Conservation (phyloP, 345 rosid genomes). For the Rhodamnia rubescens region DNA sequence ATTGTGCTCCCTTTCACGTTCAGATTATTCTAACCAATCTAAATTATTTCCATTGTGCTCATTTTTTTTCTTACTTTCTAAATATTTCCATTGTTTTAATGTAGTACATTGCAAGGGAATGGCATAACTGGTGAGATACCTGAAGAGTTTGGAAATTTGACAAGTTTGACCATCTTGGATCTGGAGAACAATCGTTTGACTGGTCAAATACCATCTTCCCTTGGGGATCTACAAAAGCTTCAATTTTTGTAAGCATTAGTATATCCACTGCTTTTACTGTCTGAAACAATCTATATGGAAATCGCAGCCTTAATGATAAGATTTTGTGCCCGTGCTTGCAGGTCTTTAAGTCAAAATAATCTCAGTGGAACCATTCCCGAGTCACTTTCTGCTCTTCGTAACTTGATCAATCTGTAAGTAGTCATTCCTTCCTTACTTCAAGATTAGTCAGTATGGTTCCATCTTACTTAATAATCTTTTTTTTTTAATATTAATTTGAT, state of each 20-base stretch:
- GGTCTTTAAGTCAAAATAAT: constrained; percentile 83
- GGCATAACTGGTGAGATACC: constrained; percentile 85
- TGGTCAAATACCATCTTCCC: constrained; percentile 73
- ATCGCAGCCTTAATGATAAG: not conserved
- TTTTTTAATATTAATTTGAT: not conserved
- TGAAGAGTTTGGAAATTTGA: constrained; percentile 69
- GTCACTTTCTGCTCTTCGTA: constrained; percentile 48
- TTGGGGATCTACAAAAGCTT: constrained; percentile 78
- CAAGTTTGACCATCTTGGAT: constrained; percentile 78
- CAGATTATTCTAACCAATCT: not conserved
- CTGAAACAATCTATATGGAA: constrained; percentile 1
- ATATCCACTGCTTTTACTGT: not conserved
- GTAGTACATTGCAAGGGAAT: constrained; percentile 87
- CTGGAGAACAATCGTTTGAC: constrained; percentile 69
- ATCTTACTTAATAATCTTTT: not conserved
- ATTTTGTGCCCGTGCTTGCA: constrained; percentile 16
- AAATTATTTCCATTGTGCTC: not conserved
- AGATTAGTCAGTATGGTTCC: not conserved
- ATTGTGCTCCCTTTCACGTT: not conserved
- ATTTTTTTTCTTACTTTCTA: not conserved
- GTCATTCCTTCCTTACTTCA: not conserved
- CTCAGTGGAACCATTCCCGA: constrained; percentile 69
- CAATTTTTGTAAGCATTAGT: constrained; percentile 75
- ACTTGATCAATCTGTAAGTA: constrained; percentile 72
- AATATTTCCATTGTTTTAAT: not conserved